Conservation (phyloP, 371 early-diverging fungal species). For the Mucor velutinosus region DNA sequence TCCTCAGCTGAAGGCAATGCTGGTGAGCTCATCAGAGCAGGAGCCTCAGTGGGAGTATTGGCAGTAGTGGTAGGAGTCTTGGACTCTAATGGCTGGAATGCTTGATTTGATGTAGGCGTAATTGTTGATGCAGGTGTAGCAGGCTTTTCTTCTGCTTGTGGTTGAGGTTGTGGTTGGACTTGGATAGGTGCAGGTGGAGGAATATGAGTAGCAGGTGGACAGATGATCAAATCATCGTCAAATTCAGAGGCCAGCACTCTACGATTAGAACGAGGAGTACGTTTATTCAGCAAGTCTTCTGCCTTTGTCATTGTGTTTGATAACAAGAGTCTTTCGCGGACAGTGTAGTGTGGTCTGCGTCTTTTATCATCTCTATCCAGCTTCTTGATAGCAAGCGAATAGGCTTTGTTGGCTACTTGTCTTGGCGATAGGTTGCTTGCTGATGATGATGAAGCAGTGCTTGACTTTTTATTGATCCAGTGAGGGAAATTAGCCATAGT, state of each 20-base stretch:
- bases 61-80: not conserved
- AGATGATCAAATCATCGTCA: conserved; percentile 17
- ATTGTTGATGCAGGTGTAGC: not conserved
- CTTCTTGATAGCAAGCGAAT: conserved; percentile 40
- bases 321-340: conserved; percentile 42
- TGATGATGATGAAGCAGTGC: conserved; percentile 6
- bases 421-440: conserved; percentile 35
- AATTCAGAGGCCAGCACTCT: conserved; percentile 34
- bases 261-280: conserved; percentile 30
- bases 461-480: conserved; percentile 26
- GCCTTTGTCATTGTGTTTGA: conserved; percentile 39
- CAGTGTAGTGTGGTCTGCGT: conserved; percentile 34
- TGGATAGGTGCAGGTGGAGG: not conserved
- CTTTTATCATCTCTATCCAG: conserved; percentile 41
- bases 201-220: conserved; percentile 7
- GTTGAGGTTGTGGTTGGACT: not conserved
- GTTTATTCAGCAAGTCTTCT: conserved; percentile 40
- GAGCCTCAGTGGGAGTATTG: not conserved
- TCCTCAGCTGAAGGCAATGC: conserved; percentile 10
- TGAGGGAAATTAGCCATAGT: conserved; percentile 26
- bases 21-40: not conserved
- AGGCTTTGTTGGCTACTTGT: conserved; percentile 41
- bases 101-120: not conserved
- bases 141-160: not conserved
- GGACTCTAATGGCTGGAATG: not conserved